Evolutionary conservation across 176 grass and related monocot genomes (phyloP).

Genomic region (Aegilops speltoides): DNA sequence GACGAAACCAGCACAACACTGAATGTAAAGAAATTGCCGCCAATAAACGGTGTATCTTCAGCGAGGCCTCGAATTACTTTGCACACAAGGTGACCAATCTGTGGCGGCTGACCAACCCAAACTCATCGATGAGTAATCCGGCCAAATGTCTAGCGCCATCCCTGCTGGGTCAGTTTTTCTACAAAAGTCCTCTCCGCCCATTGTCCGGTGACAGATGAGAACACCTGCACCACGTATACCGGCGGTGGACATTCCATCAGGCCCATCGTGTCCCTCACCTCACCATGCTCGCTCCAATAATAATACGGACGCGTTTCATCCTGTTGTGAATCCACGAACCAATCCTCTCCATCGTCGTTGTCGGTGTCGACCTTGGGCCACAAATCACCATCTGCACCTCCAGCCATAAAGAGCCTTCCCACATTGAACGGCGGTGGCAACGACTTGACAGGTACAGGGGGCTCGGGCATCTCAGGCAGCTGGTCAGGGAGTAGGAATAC

Average conservation of each 20-base stretch:
- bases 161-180: background rate
- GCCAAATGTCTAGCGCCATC: background rate
- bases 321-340: background rate
- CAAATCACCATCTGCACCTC: background rate
- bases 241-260: background rate
- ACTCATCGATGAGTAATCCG: background rate
- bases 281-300: background rate
- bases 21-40: background rate
- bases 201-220: background rate
- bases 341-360: background rate
- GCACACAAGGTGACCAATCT: no score
- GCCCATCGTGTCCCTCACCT: background rate
- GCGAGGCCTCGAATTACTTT: background rate
- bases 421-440: background rate
- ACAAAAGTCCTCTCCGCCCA: constrained; percentile 5
- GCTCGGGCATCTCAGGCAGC: background rate
- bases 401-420: background rate
- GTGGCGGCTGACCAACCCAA: no score
- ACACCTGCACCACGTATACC: background rate
- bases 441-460: accelerated
- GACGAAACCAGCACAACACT: background rate
- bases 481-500: background rate
- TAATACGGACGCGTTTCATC: background rate
- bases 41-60: background rate
- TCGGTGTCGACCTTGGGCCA: background rate